A percentile compares a stretch with the other conserved stretches of the same genome.
Conservation (phyloP, 2,329 filamentous ascomycete species). For the Bertia moriformis region DNA sequence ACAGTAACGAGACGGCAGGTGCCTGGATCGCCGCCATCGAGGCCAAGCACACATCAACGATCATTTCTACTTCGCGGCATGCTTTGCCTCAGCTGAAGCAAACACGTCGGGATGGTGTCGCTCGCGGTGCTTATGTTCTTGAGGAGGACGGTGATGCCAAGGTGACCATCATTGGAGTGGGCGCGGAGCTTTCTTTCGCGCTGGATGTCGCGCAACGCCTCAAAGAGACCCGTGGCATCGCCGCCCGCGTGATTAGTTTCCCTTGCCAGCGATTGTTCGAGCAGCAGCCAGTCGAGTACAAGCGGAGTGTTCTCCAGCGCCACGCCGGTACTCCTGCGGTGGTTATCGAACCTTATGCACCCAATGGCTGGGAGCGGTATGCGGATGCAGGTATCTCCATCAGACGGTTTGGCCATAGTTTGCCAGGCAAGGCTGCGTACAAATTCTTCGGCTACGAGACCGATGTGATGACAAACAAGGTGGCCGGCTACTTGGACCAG, state of each 20-base stretch:
- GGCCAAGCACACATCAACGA: constrained; percentile 22
- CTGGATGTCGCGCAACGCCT: constrained; percentile 23
- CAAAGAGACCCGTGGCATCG: constrained; percentile 17
- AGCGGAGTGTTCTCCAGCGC: constrained; percentile 25
- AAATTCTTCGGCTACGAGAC: constrained; percentile 38
- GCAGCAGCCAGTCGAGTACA: constrained; percentile 24
- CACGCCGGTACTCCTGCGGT: constrained; percentile 28
- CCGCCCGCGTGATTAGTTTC: constrained; percentile 24
- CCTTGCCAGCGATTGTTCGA: constrained; percentile 28
- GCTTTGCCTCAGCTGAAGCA: constrained; percentile 21
- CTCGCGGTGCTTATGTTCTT: constrained; percentile 29
- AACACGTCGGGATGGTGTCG: constrained; percentile 22
- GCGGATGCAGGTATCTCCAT: constrained; percentile 39
- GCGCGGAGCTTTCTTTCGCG: constrained; percentile 22
- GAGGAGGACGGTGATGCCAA: constrained; percentile 25
- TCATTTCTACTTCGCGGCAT: constrained; percentile 32
- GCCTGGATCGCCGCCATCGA: constrained; percentile 34
- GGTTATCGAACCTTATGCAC: constrained; percentile 43
- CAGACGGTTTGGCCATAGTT: constrained; percentile 36
- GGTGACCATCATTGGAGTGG: constrained; percentile 26
- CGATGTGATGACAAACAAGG: constrained; percentile 20
- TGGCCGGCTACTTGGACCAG: constrained; percentile 12
- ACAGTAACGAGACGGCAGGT: constrained; percentile 40
- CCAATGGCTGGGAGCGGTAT: constrained; percentile 44
- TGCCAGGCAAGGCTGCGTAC: constrained; percentile 38